Percentiles rank a stretch among this genome's conserved stretches.
Conservation (phyloP, 345 rosid species). For the Syzygium aqueum region DNA sequence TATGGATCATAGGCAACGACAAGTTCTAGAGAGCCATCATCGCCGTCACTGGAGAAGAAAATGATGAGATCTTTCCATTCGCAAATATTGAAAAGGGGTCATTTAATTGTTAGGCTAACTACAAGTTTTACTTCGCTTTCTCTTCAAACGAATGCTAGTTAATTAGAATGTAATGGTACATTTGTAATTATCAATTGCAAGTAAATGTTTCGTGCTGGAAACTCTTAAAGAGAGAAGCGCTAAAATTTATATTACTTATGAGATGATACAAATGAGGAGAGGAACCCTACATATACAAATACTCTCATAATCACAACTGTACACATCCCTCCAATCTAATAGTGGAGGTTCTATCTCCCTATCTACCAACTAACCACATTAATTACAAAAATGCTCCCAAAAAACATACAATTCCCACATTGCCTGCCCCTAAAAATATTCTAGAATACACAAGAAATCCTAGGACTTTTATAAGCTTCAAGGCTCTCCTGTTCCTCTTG, state of each 20-base stretch:
- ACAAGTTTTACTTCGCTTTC: background rate
- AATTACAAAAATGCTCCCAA: background rate
- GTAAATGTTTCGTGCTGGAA: background rate
- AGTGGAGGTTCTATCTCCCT: too few species aligned
- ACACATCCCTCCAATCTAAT: too few species aligned
- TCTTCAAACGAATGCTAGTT: background rate
- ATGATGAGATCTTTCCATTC: background rate
- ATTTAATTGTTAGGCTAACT: background rate
- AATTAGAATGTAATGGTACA: background rate
- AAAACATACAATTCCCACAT: background rate
- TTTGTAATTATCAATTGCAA: background rate
- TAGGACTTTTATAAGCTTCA: too few species aligned
- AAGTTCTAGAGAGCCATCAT: background rate
- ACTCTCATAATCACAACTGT: too few species aligned
- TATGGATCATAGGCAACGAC: slow-evolving; percentile 66
- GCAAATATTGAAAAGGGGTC: background rate
- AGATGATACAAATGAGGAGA: too few species aligned
- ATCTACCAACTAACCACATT: too few species aligned
- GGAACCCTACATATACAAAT: too few species aligned
- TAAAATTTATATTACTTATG: too few species aligned
- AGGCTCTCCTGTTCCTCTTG: background rate
- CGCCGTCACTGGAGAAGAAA: background rate
- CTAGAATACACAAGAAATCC: background rate
- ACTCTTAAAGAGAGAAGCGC: too few species aligned
- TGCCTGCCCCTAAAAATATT: background rate